phyloP scores from a whole-genome alignment of 208 protist genomes.

The Trypanosoma boissoni region DNA sequence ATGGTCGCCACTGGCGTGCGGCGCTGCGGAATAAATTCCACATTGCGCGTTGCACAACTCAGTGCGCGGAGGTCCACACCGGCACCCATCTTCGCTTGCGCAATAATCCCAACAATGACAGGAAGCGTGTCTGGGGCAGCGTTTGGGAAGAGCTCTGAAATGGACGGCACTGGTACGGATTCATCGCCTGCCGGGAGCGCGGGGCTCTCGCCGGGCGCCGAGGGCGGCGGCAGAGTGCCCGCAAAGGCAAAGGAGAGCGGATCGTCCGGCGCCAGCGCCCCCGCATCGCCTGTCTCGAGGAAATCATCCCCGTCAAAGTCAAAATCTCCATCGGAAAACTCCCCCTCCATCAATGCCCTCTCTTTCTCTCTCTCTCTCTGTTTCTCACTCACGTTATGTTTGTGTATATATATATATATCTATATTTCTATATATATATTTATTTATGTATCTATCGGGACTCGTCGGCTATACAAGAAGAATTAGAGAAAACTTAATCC shows the following conservation, averaged over 20 bases:
- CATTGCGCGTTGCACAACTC: slow-evolving; percentile 82
- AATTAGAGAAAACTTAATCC: too few species aligned
- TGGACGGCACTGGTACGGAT: slow-evolving; percentile 31
- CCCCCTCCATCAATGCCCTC: slow-evolving; percentile 28
- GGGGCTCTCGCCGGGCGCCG: background rate
- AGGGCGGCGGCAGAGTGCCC: background rate
- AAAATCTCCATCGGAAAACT: slow-evolving; percentile 31
- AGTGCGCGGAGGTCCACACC: slow-evolving; percentile 78
- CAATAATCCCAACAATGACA: slow-evolving; percentile 73
- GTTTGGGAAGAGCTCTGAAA: slow-evolving; percentile 69
- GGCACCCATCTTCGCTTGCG: slow-evolving; percentile 63
- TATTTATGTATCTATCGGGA: too few species aligned
- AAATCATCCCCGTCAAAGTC: slow-evolving; percentile 38
- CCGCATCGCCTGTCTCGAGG: slow-evolving; percentile 21
- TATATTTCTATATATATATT: too few species aligned
- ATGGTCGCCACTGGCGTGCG: slow-evolving; percentile 68
- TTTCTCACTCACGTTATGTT: too few species aligned
- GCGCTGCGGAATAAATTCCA: slow-evolving; percentile 78
- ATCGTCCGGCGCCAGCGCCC: background rate
- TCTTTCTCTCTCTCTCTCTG: too few species aligned
- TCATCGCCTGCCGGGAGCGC: too few species aligned
- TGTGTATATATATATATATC: too few species aligned
- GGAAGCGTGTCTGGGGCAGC: slow-evolving; percentile 54
- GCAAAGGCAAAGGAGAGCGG: background rate
- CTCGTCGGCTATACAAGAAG: too few species aligned